Base-by-base conservation (phyloP, 768 basidiomycete species). In the Cystoderma amianthinum region DNA sequence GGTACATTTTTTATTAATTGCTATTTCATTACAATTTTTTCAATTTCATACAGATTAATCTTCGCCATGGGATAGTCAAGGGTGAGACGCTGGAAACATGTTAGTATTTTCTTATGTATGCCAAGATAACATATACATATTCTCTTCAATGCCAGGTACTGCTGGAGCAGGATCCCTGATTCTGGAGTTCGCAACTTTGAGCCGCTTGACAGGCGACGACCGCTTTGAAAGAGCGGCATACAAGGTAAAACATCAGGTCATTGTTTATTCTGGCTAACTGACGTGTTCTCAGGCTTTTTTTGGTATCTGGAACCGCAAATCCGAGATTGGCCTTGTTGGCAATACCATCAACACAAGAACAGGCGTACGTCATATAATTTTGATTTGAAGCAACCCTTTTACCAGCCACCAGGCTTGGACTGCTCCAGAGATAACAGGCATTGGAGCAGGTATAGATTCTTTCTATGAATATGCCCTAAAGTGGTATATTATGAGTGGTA, bases 401-500 rank as follows among this genome's bases (percentile, higher is more conserved):
- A 20, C 36, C 42, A 12, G 16, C 11, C 20, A 38, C 17, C 55
- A 85, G 88, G 58, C 65, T 24, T 96, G 92, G 92, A 75, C 72
- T 11, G 61, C 68, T 36, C 90, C 92, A 13, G 83, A 90, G 47
- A 62, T 83, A 5, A 82, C 80, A 19, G 77, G 85, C 1, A 86
- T 94, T 22, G 95, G 95, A 18, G 96, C 96, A 4, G 96, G 96
- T 1, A 82, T 96, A 32, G 96, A 98, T 58, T 92, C 88, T 2
- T 96, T 95, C 58, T 93, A 86, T 55, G 96, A 99, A 57, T 94
- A 94, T 59, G 87, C 91, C 9, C 61, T 93, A 33, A 94, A 94
- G 54, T 91, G 90, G 80, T 92, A 93, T 56, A 81, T 95, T 30
- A 54, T 92, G 54, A 90, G 86, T 52, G 84, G 85, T 84, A 48